Evolutionary conservation across 2,329 filamentous ascomycete species (phyloP).

Genomic region (Diaporthe ampelina): DNA sequence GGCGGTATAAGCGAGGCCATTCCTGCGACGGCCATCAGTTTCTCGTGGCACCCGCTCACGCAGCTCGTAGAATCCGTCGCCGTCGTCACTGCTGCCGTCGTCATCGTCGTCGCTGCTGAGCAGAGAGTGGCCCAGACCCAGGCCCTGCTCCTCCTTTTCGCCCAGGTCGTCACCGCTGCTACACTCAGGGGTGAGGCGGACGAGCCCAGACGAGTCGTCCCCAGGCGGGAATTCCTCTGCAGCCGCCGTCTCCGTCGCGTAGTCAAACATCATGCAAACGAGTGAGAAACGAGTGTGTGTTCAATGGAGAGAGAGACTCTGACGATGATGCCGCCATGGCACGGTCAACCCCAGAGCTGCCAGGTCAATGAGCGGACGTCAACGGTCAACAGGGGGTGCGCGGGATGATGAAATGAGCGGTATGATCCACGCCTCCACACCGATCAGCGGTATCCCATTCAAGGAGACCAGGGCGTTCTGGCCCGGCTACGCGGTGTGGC

Average conservation of each 20-base stretch:
- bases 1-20: constrained; percentile 60
- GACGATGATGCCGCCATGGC: constrained; percentile 2
- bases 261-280: not conserved
- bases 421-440: constrained; percentile 18
- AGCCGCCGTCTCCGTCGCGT: not conserved
- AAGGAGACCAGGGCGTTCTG: constrained; percentile 1
- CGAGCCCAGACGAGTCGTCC: constrained; percentile 27
- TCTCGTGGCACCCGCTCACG: not conserved
- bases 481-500: constrained; percentile 11
- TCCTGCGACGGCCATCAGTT: not conserved
- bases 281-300: not conserved
- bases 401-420: not conserved
- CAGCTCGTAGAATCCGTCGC: constrained; percentile 45
- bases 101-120: constrained; percentile 18
- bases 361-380: not conserved
- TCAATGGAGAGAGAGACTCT: not conserved
- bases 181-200: constrained; percentile 44
- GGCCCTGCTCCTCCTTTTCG: not conserved
- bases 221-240: not conserved
- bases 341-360: not conserved
- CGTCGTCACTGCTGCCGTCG: not conserved
- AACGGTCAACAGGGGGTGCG: not conserved
- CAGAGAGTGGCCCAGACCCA: not conserved
- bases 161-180: constrained; percentile 39
- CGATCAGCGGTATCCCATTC: constrained; percentile 9